phyloP scores from a whole-genome alignment of 2,329 filamentous ascomycete species.

The Penicillium corylophilum region DNA sequence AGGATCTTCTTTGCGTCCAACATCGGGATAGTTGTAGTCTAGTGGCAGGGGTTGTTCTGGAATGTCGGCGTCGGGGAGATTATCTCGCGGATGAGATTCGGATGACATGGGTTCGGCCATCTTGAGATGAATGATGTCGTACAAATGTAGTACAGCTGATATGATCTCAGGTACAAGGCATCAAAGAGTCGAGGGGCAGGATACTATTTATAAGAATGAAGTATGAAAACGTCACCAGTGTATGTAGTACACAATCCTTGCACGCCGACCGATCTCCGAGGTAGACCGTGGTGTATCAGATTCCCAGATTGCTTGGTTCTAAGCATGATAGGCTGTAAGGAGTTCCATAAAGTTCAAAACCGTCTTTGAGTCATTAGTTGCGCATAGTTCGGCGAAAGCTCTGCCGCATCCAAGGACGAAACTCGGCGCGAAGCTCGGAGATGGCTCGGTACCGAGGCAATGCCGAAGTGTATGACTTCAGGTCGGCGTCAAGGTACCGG shows the following conservation, averaged over 20 bases:
- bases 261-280: constrained; percentile 21
- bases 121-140: neutral
- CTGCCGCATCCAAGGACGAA: neutral
- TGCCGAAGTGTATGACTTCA: neutral
- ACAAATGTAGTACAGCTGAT: neutral
- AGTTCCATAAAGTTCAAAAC: neutral
- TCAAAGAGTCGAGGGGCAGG: neutral
- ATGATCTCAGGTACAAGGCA: neutral
- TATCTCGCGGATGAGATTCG: constrained; percentile 23
- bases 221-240: neutral
- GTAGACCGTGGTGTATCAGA: constrained; percentile 2
- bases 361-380: neutral
- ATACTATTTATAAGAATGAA: constrained; percentile 11
- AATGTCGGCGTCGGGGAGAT: constrained; percentile 24
- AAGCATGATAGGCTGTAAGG: neutral
- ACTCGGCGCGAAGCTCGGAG: constrained; percentile 8
- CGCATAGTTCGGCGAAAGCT: constrained; percentile 3
- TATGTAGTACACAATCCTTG: neutral
- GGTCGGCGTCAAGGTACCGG: neutral
- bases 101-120: neutral
- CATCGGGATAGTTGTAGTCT: constrained; percentile 33
- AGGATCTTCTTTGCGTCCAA: constrained; percentile 22
- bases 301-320: neutral
- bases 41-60: constrained; percentile 16
- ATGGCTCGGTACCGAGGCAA: constrained; percentile 14